These are phyloP conservation scores for Fusarium brevicatenulatum DNA, from an alignment of 2,329 filamentous ascomycete genomes.

Conservation along the genomic window DNA sequence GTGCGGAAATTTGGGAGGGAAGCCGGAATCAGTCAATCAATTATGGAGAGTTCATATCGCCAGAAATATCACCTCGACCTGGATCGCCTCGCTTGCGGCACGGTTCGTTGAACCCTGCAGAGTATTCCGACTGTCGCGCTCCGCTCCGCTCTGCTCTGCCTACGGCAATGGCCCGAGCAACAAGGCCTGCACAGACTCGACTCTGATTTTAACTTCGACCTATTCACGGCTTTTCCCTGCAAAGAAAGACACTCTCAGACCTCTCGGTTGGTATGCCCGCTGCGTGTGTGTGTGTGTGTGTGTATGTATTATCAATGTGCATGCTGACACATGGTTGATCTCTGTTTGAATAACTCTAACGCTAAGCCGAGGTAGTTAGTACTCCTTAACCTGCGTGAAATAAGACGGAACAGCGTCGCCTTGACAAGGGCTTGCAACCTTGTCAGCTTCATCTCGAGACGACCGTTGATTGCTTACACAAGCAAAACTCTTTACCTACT, in stretches of 20 bases:
- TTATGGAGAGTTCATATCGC: constrained; percentile 13
- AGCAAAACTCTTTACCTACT: constrained; percentile 11
- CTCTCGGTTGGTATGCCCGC: neutral
- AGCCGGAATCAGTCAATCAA: constrained; percentile 5
- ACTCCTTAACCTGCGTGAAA: neutral
- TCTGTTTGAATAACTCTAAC: neutral
- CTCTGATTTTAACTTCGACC: neutral
- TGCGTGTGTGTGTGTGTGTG: neutral
- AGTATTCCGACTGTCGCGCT: neutral
- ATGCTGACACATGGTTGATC: constrained; percentile 20
- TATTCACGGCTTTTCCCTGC: neutral
- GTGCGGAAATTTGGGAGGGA: constrained; percentile 6
- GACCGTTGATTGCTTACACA: constrained; percentile 15
- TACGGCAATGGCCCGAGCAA: neutral
- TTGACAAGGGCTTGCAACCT: constrained; percentile 26
- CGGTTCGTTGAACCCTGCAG: constrained; percentile 17
- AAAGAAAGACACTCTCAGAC: neutral
- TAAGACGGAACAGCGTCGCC: constrained; percentile 9
- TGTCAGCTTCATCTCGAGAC: constrained; percentile 21
- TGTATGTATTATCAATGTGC: neutral
- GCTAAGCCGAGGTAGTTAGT: constrained; percentile 21
- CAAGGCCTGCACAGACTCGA: neutral
- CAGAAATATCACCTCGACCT: constrained; percentile 1
- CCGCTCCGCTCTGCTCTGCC: neutral
- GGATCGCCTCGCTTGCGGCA: constrained; percentile 24